Evolutionary conservation across 495 filamentous ascomycete species (phyloP).

Genomic region (Penicillium goetzii): DNA sequence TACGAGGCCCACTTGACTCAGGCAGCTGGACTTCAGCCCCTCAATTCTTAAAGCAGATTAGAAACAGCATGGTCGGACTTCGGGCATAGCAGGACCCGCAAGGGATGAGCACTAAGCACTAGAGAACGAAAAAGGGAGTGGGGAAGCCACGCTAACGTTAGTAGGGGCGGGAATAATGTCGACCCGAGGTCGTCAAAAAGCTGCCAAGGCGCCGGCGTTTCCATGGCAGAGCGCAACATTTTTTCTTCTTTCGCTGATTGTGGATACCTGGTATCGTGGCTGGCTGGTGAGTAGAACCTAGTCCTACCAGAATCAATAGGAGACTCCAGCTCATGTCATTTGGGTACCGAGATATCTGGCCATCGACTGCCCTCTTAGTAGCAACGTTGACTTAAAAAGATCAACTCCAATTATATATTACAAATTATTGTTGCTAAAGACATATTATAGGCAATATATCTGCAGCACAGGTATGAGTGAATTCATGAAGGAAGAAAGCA

Average conservation of each 20-base stretch:
- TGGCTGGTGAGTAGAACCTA: not conserved
- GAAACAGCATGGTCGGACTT: not conserved
- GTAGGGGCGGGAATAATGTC: not conserved
- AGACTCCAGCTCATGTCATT: too few species aligned
- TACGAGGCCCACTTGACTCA: slow-evolving; percentile 1
- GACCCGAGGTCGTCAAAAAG: not conserved
- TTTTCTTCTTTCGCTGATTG: too few species aligned
- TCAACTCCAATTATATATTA: too few species aligned
- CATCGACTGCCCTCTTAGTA: too few species aligned
- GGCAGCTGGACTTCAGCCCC: not conserved
- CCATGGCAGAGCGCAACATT: not conserved
- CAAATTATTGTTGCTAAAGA: too few species aligned
- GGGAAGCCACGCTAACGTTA: not conserved
- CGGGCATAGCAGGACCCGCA: not conserved
- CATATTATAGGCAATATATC: too few species aligned
- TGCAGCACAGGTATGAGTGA: too few species aligned
- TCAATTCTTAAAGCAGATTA: not conserved
- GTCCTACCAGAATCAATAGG: too few species aligned
- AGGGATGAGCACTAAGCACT: not conserved
- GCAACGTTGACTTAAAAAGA: too few species aligned
- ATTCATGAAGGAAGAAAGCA: too few species aligned
- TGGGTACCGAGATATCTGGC: too few species aligned
- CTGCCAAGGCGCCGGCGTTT: not conserved
- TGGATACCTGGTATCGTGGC: not conserved
- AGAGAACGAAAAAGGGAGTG: not conserved